Evolutionary conservation across 1,284 basidiomycete species (phyloP), one percentile per base, ranked within the genome.

Genomic region (Thecaphora thlaspeos): DNA sequence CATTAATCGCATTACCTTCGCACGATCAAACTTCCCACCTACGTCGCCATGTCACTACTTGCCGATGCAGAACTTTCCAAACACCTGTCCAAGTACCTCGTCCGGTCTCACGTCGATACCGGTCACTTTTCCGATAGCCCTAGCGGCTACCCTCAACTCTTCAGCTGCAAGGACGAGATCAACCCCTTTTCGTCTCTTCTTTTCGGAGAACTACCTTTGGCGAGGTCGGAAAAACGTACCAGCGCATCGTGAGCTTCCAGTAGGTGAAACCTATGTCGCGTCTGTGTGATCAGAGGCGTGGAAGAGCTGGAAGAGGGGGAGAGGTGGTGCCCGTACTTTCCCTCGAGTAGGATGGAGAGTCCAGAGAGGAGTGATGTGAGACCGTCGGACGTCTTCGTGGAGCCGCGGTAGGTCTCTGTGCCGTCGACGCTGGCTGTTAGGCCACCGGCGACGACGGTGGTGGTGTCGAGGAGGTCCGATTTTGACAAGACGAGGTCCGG

Each of bases 121-220:
- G 4, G 87, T 87, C 17, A 92, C 84, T 54, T 85, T 85, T 1
- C 89, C 90, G n/a, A 93, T 82, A 7, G 88, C 85, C 51, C 84
- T 83, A 0, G 88, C 86, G 3, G 90, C 90, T 73, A 90, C 89
- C 19, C 90, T 84, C 34, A 93, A 80, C 71, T 91, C 89, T 75
- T 93, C 91, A 0, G 89, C 89, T 3, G 84, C 88, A 11, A 89
- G 76, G 2, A 91, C 88, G 4, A 91, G 79, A 53, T 90, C 87
- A 42, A 82, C 80, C 81, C 83, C 61, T 21, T 48, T 40, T 51
- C 23, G 34, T 49, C 21, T 41, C 41, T 41, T 18, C 42, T 15
- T 21, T 23, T 19, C 12, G 48, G 21, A 14, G 41, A 23, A n/a
- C 28, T n/a, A 32, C 87, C 75, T 4, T 87, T 78, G 70, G 47